Evolutionary conservation across 169 alveolate species (phyloP).

Genomic region (Neospora caninum): DNA sequence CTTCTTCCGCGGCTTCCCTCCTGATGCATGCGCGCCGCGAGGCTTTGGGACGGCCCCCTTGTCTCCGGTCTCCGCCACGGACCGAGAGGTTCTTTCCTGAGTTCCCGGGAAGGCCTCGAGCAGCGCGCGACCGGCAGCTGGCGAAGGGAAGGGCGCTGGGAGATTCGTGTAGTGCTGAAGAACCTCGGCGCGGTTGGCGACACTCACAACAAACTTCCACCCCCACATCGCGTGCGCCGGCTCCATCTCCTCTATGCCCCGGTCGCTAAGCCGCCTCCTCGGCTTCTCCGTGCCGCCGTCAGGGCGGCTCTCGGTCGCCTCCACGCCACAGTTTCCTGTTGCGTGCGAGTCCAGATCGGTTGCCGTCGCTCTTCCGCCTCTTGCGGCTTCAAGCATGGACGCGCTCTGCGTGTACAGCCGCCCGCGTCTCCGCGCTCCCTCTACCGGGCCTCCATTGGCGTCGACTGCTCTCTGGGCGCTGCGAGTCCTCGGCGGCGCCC

Average conservation of each 20-base stretch:
- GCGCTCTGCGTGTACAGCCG: too few relatives aligned
- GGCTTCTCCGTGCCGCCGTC: too few relatives aligned
- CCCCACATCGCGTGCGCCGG: constrained; percentile 14
- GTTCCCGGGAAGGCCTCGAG: not conserved
- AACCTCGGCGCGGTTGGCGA: constrained; percentile 28
- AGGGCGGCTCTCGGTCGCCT: too few relatives aligned
- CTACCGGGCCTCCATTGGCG: not conserved
- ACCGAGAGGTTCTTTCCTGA: too few relatives aligned
- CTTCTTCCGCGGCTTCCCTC: not conserved
- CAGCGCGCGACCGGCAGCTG: constrained; percentile 9
- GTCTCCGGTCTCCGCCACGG: not conserved
- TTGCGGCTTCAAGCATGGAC: too few relatives aligned
- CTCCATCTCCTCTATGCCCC: not conserved
- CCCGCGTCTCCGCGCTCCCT: not conserved
- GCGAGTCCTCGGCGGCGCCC: not conserved
- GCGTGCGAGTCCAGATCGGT: too few relatives aligned
- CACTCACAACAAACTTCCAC: constrained; percentile 7
- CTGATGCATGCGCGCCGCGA: too few relatives aligned
- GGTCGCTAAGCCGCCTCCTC: too few relatives aligned
- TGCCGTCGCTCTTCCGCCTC: too few relatives aligned
- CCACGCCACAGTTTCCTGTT: too few relatives aligned
- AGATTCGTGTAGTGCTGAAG: constrained; percentile 32
- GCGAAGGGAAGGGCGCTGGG: constrained; percentile 3
- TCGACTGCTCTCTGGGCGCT: not conserved
- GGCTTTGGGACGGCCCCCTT: not conserved